These are phyloP conservation scores for Aureobasidium sp. DNA, from an alignment of 2,329 filamentous ascomycete genomes.

Conservation along the genomic window DNA sequence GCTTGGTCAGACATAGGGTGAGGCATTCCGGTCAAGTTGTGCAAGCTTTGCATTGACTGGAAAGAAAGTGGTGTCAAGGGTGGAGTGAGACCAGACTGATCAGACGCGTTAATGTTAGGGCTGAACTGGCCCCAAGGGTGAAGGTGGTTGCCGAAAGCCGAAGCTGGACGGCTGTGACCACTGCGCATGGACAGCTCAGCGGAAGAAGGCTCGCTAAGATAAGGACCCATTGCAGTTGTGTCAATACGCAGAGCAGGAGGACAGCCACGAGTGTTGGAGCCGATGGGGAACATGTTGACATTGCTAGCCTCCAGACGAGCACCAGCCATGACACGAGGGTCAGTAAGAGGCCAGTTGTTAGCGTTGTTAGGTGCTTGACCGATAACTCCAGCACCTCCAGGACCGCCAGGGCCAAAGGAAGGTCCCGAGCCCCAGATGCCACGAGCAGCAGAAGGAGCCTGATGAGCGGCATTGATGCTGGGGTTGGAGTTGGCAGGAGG, in stretches of 20 bases:
- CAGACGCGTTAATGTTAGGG: not conserved
- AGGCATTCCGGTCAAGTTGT: conserved; percentile 6
- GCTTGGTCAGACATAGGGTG: conserved; percentile 16
- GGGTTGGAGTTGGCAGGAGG: not conserved
- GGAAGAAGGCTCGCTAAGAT: conserved; percentile 10
- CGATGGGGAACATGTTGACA: conserved; percentile 3
- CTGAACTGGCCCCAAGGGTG: conserved; percentile 22
- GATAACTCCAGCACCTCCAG: conserved; percentile 12
- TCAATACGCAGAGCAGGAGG: conserved; percentile 7
- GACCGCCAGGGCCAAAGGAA: not conserved
- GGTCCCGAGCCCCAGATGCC: conserved; percentile 8
- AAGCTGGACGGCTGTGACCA: conserved; percentile 26
- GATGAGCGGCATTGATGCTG: not conserved
- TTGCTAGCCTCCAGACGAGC: not conserved
- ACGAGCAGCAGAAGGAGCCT: conserved; percentile 1
- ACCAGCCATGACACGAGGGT: not conserved
- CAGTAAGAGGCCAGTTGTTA: not conserved
- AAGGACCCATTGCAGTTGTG: not conserved
- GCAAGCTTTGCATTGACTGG: conserved; percentile 17
- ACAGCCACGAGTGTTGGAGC: not conserved
- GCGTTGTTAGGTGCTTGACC: conserved; percentile 9
- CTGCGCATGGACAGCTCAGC: not conserved
- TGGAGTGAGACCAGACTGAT: conserved; percentile 20
- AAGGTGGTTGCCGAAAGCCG: conserved; percentile 26
- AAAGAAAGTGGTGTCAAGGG: conserved; percentile 22